Conservation (phyloP, 495 filamentous ascomycete genomes). For the Neurospora tetrasperma region DNA sequence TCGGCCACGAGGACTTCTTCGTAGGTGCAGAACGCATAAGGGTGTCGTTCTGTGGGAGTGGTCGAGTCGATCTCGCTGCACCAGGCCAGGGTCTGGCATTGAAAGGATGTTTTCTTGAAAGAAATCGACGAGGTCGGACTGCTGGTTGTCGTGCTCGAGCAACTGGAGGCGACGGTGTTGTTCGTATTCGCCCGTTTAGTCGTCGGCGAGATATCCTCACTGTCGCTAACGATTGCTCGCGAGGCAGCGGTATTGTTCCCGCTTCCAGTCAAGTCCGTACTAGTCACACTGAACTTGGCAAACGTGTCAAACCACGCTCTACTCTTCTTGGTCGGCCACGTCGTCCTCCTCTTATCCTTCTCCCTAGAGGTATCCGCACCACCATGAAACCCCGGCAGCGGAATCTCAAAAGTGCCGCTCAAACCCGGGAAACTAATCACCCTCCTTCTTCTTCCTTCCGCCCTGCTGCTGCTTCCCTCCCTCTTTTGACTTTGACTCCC, state of each 20-base stretch:
- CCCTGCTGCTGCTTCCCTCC: neutral
- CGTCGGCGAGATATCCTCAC: neutral
- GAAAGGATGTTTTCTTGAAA: slow-evolving; percentile 18
- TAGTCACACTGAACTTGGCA: slow-evolving; percentile 17
- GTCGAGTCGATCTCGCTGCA: slow-evolving; percentile 21
- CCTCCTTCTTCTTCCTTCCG: neutral
- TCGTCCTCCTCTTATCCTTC: slow-evolving; percentile 8
- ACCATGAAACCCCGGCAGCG: neutral
- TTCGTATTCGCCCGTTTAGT: neutral
- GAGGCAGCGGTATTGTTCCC: neutral
- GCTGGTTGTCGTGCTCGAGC: neutral
- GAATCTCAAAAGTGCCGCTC: neutral
- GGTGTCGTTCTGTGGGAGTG: slow-evolving; percentile 9
- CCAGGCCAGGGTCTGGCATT: slow-evolving; percentile 26
- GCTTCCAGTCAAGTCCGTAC: neutral
- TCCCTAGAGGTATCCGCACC: neutral
- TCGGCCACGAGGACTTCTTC: slow-evolving; percentile 13
- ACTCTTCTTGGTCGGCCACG: slow-evolving; percentile 21
- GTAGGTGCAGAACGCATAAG: slow-evolving; percentile 26
- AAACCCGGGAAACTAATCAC: neutral
- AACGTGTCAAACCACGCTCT: slow-evolving; percentile 26
- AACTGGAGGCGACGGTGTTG: neutral
- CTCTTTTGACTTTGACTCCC: neutral
- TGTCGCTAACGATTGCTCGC: neutral
- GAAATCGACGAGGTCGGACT: slow-evolving; percentile 6